These are phyloP conservation scores for Nectriaceae sp. DNA, from an alignment of 2,329 filamentous ascomycete species.

Conservation along the genomic window DNA sequence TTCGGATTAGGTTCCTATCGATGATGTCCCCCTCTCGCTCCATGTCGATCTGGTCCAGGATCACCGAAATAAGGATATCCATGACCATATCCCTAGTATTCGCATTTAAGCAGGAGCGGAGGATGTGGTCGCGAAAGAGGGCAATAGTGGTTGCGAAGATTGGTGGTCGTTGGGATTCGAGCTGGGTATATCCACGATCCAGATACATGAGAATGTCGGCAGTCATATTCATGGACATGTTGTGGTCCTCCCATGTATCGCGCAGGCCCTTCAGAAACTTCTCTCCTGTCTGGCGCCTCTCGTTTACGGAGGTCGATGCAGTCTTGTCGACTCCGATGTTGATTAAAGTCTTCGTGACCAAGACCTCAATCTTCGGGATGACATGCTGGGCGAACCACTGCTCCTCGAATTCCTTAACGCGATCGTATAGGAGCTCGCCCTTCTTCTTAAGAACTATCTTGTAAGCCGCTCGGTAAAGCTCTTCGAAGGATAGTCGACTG, in stretches of 20 bases:
- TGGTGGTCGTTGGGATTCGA: conserved; percentile 67
- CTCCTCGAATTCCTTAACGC: conserved; percentile 79
- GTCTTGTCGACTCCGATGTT: conserved; percentile 59
- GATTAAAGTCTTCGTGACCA: conserved; percentile 71
- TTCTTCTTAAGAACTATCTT: conserved; percentile 90
- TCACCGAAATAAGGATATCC: conserved; percentile 75
- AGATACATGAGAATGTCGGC: conserved; percentile 98
- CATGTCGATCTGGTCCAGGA: conserved; percentile 90
- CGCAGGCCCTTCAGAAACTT: conserved; percentile 77
- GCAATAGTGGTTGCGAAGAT: conserved; percentile 86
- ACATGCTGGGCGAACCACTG: conserved; percentile 78
- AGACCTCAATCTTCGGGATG: conserved; percentile 66
- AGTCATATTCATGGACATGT: conserved; percentile 93
- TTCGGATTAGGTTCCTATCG: conserved; percentile 78
- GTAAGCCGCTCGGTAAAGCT: conserved; percentile 91
- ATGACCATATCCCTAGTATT: conserved; percentile 59
- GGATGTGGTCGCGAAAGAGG: conserved; percentile 83
- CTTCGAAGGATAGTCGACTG: conserved; percentile 88
- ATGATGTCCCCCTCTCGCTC: conserved; percentile 89
- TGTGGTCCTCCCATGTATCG: conserved; percentile 84
- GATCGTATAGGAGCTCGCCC: conserved; percentile 77
- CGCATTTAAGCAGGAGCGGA: conserved; percentile 59
- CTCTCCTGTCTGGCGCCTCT: conserved; percentile 79
- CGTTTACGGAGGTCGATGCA: conserved; percentile 67
- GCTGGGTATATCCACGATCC: conserved; percentile 77